Evolutionary conservation across 2,329 filamentous ascomycete species (phyloP), one percentile per base, ranked within the genome.

Genomic region (Calonectria hawksworthii): DNA sequence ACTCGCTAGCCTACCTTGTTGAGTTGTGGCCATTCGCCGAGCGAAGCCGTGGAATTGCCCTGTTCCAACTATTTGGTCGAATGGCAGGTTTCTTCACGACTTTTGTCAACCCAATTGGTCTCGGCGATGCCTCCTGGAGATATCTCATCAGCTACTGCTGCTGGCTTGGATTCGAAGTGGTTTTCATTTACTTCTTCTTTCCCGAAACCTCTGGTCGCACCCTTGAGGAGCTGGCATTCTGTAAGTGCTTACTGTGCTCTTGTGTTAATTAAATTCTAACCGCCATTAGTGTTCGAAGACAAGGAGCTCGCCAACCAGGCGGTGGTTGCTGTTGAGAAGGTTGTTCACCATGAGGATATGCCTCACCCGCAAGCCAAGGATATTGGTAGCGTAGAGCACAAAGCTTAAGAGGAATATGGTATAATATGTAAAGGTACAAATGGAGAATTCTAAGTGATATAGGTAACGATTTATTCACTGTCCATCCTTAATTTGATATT

Each of bases 121-220:
- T 80, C 23, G 63, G 66, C 28, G 28, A 34, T 11, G 71, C 77
- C 44, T 68, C 64, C 14, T 81, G 80, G 80, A 75, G 44, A 9
- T 80, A 77, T 67, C 68, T 80, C 18, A 71, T 76, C 38, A 75
- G 70, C 34, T 81, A 81, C 70, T 78, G 76, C 52, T 74, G 76
- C 36, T 82, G 80, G 80, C 75, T 82, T 18, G 79, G 68, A 14
- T 81, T 83, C 47, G 81, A 83, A 68, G 59, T 80, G 13, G 71
- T 54, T n/a, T 41, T 80, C 93, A 93, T 96, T 51, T 96, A 93
- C 85, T 95, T 95, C 84, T 89, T 95, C 77, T 96, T 95, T 83
- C 94, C 94, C 11, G 94, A 96, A 85, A 96, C 94, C 0, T 93
- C 93, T 74, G 94, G 94, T 75, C 90, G 95, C 73, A 91, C 93